Percentiles rank a stretch among this genome's conserved stretches.
These are phyloP conservation scores for Magnaporthiopsis incrustans DNA, from an alignment of 2,329 filamentous ascomycete genomes.

Conservation along the genomic window DNA sequence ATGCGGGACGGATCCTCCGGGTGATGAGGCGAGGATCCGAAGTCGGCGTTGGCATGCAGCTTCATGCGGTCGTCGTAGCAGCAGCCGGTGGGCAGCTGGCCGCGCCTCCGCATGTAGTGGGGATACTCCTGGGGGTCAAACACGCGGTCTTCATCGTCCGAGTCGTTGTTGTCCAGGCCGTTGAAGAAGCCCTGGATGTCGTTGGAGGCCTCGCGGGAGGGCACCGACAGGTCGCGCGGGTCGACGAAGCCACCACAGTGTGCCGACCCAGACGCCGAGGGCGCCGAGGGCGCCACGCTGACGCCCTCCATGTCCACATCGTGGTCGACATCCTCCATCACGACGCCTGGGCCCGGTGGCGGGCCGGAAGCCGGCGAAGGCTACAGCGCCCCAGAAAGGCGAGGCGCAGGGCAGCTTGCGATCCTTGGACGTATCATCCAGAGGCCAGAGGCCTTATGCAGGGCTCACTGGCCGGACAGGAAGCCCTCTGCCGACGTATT, in stretches of 20 bases:
- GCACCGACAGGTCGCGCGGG: constrained; percentile 21
- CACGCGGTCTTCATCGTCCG: constrained; percentile 27
- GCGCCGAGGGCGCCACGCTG: not conserved
- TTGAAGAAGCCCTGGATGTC: constrained; percentile 12
- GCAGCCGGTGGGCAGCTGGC: constrained; percentile 61
- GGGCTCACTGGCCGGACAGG: not conserved
- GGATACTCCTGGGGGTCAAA: constrained; percentile 24
- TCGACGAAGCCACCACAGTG: constrained; percentile 27
- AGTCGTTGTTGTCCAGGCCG: constrained; percentile 17
- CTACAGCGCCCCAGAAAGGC: not conserved
- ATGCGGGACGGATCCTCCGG: constrained; percentile 92
- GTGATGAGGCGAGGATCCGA: constrained; percentile 67
- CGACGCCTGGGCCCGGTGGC: no score
- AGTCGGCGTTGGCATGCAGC: constrained; percentile 81
- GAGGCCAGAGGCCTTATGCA: not conserved
- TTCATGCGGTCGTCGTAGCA: constrained; percentile 96
- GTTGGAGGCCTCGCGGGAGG: constrained; percentile 8
- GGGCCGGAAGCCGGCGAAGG: not conserved
- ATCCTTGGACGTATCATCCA: not conserved
- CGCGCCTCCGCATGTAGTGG: constrained; percentile 30
- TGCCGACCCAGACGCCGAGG: constrained; percentile 13
- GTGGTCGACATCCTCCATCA: constrained; percentile 7
- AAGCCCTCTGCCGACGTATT: not conserved
- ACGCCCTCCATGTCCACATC: constrained; percentile 17
- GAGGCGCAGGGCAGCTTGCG: no score